Conservation (phyloP, 2,329 filamentous ascomycete species). For the Aspergillus thermomutatus region DNA sequence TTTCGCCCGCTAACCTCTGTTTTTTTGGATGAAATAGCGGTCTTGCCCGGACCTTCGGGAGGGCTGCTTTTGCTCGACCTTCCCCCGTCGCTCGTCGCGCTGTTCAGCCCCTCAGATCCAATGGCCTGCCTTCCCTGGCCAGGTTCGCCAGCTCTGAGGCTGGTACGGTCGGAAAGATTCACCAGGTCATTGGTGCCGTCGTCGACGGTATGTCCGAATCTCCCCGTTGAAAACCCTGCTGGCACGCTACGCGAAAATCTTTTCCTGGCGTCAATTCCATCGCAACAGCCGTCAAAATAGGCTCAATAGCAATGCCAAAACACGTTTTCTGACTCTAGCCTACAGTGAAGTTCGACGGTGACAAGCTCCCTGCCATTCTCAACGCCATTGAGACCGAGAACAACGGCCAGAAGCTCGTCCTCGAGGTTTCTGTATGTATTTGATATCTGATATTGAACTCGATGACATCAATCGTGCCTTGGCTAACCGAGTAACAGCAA, state of each 20-base stretch:
- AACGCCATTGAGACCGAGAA: constrained; percentile 93
- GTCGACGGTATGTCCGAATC: constrained; percentile 75
- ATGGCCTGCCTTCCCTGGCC: constrained; percentile 57
- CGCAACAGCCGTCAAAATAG: constrained; percentile 29
- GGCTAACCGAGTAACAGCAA: constrained; percentile 63
- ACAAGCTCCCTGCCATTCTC: constrained; percentile 93
- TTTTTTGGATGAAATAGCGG: constrained; percentile 49
- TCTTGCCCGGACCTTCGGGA: constrained; percentile 63
- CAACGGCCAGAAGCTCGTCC: constrained; percentile 87
- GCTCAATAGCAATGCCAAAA: constrained; percentile 21
- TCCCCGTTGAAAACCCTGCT: constrained; percentile 20
- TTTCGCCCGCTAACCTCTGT: constrained; percentile 7
- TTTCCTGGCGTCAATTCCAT: constrained; percentile 38
- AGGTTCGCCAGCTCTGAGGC: constrained; percentile 61
- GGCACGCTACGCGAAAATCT: constrained; percentile 40
- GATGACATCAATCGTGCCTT: constrained; percentile 14
- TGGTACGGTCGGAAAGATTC: constrained; percentile 60
- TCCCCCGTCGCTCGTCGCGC: constrained; percentile 53
- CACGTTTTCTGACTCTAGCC: constrained; percentile 28
- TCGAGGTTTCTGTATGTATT: constrained; percentile 86
- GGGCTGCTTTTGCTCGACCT: constrained; percentile 57
- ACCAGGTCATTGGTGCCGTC: constrained; percentile 95
- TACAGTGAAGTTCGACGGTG: constrained; percentile 92
- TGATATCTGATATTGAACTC: constrained; percentile 7
- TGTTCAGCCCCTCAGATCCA: constrained; percentile 56